These are phyloP conservation scores for Rhododendron molle DNA, from an alignment of 148 eudicot species.

Conservation along the genomic window DNA sequence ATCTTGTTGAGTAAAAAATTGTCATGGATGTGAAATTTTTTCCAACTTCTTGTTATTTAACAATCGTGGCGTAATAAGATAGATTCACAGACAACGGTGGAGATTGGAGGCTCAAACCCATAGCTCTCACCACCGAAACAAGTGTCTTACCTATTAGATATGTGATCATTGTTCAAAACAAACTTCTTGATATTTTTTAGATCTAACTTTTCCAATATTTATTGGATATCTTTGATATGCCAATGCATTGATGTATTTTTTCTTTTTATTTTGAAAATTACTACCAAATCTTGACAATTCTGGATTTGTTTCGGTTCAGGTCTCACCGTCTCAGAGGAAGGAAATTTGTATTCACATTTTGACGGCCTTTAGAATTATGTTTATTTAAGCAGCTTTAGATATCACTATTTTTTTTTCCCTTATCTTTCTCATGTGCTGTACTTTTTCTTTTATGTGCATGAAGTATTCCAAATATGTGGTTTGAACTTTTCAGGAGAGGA, in stretches of 20 bases:
- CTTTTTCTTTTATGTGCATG: neutral
- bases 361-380: neutral
- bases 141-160: neutral
- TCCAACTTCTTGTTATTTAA: neutral
- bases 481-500: constrained; percentile 42
- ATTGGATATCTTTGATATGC: neutral
- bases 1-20: neutral
- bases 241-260: neutral
- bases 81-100: neutral
- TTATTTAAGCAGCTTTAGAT: neutral
- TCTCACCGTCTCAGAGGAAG: neutral
- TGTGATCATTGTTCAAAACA: neutral
- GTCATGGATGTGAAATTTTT: neutral
- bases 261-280: neutral
- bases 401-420: neutral
- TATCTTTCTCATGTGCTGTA: neutral
- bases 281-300: neutral
- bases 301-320: neutral
- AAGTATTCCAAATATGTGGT: neutral
- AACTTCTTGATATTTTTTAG: neutral
- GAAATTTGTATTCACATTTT: neutral
- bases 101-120: neutral
- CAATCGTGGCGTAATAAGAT: neutral
- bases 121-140: neutral
- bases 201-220: neutral